phyloP scores from a whole-genome alignment of 192 early-diverging fungal species.

The Pecoramyces ruminantium region DNA sequence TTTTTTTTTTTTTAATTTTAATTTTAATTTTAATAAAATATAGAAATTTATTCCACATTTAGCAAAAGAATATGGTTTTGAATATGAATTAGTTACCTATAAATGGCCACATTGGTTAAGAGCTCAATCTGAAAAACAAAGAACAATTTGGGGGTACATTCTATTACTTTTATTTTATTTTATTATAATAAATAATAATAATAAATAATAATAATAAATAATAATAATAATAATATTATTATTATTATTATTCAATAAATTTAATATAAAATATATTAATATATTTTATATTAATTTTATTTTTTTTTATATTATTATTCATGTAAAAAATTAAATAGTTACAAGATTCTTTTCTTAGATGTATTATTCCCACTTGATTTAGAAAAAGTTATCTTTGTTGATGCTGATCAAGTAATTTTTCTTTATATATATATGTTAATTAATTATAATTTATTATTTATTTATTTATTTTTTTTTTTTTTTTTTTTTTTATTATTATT shows the following conservation, averaged over 20 bases:
- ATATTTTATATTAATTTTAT: not conserved
- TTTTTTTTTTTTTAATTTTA: too few relatives aligned
- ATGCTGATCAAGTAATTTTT: conserved; percentile 71
- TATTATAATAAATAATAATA: too few relatives aligned
- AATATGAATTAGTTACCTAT: conserved; percentile 92
- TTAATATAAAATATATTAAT: too few relatives aligned
- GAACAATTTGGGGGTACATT: conserved; percentile 80
- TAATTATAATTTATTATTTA: too few relatives aligned
- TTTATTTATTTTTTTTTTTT: too few relatives aligned
- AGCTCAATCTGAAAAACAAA: conserved; percentile 80
- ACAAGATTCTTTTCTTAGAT: conserved; percentile 97
- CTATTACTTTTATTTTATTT: not conserved
- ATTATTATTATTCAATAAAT: too few relatives aligned
- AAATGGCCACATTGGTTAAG: conserved; percentile 97
- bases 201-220: too few relatives aligned
- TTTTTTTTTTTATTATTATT: too few relatives aligned
- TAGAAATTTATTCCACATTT: conserved; percentile 78
- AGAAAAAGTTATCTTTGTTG: conserved; percentile 94
- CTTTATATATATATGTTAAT: not conserved
- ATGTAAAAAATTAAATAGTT: too few relatives aligned
- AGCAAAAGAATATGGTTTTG: conserved; percentile 70
- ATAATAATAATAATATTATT: too few relatives aligned
- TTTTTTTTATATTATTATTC: too few relatives aligned
- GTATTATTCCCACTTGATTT: conserved; percentile 85
- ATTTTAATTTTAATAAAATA: not conserved